Base-by-base conservation (phyloP, 2,329 filamentous ascomycete species). In the Pseudocercospora musae region DNA sequence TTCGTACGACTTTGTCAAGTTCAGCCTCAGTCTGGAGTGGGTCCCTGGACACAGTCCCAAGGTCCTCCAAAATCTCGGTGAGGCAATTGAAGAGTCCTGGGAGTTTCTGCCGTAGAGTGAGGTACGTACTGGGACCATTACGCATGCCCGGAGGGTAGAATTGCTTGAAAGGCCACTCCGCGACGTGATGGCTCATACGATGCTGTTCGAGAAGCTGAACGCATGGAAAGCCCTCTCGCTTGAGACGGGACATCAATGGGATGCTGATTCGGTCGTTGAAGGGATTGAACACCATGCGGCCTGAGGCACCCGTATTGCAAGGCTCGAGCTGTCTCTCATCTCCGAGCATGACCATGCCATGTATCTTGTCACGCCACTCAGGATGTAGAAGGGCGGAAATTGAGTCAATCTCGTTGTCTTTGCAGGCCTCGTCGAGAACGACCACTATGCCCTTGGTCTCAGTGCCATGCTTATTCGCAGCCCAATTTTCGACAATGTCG, bases 361-460 rank as follows among this genome's bases (percentile, higher is more conserved):
- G 62, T 23, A 68, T 61, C 33, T 64, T 66, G 23, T 59, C 6
- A 7, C 65, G 57, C 29, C 57, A 68, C 6, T 58, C 59, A 7
- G 62, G 59, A 4, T 54, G 50, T 37, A 67, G 46, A 10, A 67
- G 55, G 2, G 63, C 59, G 2, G 59, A 62, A 2, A 65, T 52
- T 4, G 55, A 64, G 53, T 69, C 65, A 25, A 69, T 66, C 54
- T 69, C 67, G 20, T 60, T 55, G 49, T 67, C 66, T 33, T 68
- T 68, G 50, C 66, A 66, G 5, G 66, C 65, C 62, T 68, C 66
- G 25, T 68, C 66, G 9, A 68, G 40, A 23, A 68, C 56, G 37
- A 66, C 55, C 11, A 67, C 50, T 13, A 68, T 58, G 20, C 62
- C 61, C 11, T 66, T 57, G 29, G 59, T 62, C 3, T 44, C 20